Base-by-base conservation (phyloP, 345 rosid genomes). In the Gossypium australe region DNA sequence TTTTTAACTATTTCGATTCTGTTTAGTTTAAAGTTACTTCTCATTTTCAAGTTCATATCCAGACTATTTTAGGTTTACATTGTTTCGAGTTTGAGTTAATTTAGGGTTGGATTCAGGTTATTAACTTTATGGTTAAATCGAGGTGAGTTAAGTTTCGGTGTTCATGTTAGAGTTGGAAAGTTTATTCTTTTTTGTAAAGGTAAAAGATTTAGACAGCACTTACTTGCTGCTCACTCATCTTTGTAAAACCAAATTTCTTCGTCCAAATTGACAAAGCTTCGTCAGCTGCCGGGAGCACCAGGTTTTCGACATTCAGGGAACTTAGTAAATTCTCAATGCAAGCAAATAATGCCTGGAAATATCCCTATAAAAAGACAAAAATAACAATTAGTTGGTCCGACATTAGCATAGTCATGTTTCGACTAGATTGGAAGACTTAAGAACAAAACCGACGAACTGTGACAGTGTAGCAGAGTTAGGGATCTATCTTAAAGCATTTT, bases 251-350 rank as follows among this genome's bases (percentile, higher is more conserved):
- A 77, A 96, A 93, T 81, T 85, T 88, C 73, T 81, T 90, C 44
- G 92, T 93, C 99, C 99, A 96, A 72, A 96, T 96, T 48, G 89
- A 87, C 85, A 90, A 92, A 0, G 99, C 98, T 81, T 92, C 96
- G 82, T 92, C 97, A 48, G 99, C 98, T 55, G 98, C 99, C 11
- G 99, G 99, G 20, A 96, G 95, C 60, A 96, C 97, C 76, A 96
- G 82, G 80, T 87, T 90, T 83, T 84, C 89, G 78, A 96, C 98
- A 67, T 85, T 84, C 84, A 93, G 80, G 34, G 89, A 89, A 78
- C 81, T 80, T 55, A 96, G 86, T 67, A 96, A 81, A 76, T 79
- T 87, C 89, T 93, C 97, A 38, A 96, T 87, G 78, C 97, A 90
- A 2, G 89, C 84, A 84, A 90, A 96, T 75, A 93, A 74, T 74